phyloP scores from a whole-genome alignment of 2,329 filamentous ascomycete genomes.

The Aplosporella prunicola region DNA sequence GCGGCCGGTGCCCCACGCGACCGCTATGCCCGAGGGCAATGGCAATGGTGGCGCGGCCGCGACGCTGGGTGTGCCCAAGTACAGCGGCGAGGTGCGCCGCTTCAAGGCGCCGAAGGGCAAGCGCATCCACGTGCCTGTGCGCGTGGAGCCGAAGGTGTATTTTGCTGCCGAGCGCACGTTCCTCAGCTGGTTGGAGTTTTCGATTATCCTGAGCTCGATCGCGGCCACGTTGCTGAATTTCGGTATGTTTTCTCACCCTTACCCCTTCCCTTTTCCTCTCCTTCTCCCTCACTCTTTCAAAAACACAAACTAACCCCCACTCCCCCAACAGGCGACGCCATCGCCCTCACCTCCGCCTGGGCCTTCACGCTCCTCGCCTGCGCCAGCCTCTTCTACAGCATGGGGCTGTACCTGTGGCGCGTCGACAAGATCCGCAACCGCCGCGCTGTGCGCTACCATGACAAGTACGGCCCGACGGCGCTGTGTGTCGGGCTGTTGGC shows the following conservation, averaged over 20 bases:
- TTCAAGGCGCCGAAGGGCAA: conserved; percentile 71
- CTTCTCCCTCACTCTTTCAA: background rate
- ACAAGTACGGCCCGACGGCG: conserved; percentile 72
- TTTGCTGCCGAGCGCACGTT: conserved; percentile 96
- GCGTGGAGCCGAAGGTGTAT: conserved; percentile 95
- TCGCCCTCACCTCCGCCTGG: conserved; percentile 43
- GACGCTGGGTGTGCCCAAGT: conserved; percentile 36
- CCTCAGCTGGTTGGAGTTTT: conserved; percentile 93
- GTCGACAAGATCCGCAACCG: conserved; percentile 76
- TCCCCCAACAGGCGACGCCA: conserved; percentile 20
- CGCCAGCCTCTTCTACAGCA: conserved; percentile 68
- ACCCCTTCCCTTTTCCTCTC: background rate
- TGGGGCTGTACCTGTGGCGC: conserved; percentile 78
- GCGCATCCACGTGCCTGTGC: conserved; percentile 84
- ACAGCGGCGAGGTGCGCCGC: conserved; percentile 32
- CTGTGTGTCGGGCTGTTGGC: conserved; percentile 65
- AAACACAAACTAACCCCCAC: background rate
- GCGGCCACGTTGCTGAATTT: conserved; percentile 34
- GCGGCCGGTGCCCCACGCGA: conserved; percentile 5
- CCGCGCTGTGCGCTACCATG: conserved; percentile 82
- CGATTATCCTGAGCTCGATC: conserved; percentile 69
- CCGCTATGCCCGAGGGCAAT: background rate
- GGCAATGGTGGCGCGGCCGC: conserved; percentile 16
- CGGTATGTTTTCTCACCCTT: background rate
- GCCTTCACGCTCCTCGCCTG: conserved; percentile 77